Conservation (phyloP, 2,329 filamentous ascomycete species). For the Ambrosiella beaveri region DNA sequence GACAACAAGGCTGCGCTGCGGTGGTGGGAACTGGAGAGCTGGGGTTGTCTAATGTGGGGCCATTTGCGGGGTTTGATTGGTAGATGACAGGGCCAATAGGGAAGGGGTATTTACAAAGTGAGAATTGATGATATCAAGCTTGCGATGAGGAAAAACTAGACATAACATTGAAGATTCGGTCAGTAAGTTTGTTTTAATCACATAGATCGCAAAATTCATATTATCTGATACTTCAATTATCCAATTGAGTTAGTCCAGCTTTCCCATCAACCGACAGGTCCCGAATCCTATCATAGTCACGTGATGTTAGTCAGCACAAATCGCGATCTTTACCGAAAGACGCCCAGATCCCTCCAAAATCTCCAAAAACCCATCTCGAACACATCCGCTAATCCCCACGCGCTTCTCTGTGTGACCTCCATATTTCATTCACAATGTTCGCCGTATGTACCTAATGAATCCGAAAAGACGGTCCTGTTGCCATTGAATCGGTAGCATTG, state of each 20-base stretch:
- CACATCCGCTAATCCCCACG: conserved; percentile 2
- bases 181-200: background rate
- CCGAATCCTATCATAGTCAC: background rate
- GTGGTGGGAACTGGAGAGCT: background rate
- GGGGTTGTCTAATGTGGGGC: background rate
- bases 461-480: background rate
- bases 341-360: conserved; percentile 4
- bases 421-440: conserved; percentile 11
- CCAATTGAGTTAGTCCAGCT: background rate
- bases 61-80: background rate
- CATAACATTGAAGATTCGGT: no score
- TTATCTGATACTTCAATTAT: background rate
- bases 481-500: background rate
- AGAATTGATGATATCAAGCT: background rate
- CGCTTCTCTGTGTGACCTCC: background rate
- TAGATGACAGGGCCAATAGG: background rate
- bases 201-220: background rate
- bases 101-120: background rate
- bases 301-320: conserved; percentile 10
- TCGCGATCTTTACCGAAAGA: conserved; percentile 12
- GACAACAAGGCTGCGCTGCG: background rate
- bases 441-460: conserved; percentile 8
- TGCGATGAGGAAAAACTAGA: no score
- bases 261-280: background rate
- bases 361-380: background rate